Base-by-base conservation (phyloP, 495 filamentous ascomycete species). In the Acidiella bohemica region DNA sequence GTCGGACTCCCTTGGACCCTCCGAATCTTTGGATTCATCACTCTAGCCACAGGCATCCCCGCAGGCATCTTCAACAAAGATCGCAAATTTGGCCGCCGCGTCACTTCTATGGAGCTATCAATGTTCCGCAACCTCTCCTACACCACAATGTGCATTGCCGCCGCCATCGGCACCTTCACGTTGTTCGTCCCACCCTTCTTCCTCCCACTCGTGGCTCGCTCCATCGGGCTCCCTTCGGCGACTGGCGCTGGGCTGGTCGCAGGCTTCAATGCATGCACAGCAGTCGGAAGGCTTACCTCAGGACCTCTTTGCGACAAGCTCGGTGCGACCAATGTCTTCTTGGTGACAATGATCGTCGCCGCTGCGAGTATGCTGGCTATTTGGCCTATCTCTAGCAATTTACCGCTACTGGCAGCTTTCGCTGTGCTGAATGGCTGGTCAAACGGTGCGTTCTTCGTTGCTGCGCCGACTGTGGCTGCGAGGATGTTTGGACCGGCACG, bases 91-190 rank as follows among this genome's bases (percentile, higher is more conserved):
- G 7, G 8, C 22, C 34, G 19, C 19, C 9, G 25, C 8, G 34
- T 19, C 22, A 19, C 34, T 2, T 37, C 13, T 19, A 12, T 37
- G 20, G 34, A 37, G 34, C 34, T 37, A 2, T 19, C 34, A 10
- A 37, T 37, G 34, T 37, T 37, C 34, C 19, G 34, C 19, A 37
- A 37, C 22, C 34, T 12, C 6, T 19, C 34, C 11, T 37, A 24
- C 22, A 37, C 34, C 3, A n/a, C 20, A 3, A 14, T 37, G 20
- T 37, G 23, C 34, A 37, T 37, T 14, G 34, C 20, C 22, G 34
- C 34, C 3, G 34, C 34, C 20, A 19, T 37, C 34, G 18, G 20
- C 3, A 20, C 34, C 34, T 37, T 37, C 22, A 37, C 34, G 12
- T 22, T 37, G 20, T 37, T 37, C 34, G 34, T 19, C 3, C 34